Base-by-base conservation (phyloP, 768 basidiomycete species). In the Clavaria fumosa region DNA sequence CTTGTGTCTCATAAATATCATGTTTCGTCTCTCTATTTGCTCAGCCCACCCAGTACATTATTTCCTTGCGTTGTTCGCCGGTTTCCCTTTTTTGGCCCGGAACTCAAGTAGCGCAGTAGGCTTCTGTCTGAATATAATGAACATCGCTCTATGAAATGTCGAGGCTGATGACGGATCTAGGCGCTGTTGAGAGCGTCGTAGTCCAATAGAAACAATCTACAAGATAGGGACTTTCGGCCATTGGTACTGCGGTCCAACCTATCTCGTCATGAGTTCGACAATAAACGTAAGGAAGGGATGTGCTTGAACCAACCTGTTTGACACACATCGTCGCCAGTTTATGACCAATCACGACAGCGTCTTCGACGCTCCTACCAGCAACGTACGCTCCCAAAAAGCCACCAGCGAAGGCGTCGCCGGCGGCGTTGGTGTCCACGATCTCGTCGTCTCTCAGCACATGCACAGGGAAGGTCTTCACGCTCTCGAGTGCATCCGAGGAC, bases 401-500 rank as follows among this genome's bases (percentile, higher is more conserved):
- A 41, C 93, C 95, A 18, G 90, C 89, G 50, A 99, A 97, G 30
- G 86, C 88, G 55, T 99, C 93, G 30, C 95, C 95, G 15, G 95
- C 95, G 36, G 86, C 95, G 58, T 99, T 99, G 34, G 95, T 97
- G 56, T 99, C 95, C 41, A 95, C 79, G 47, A 95, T 90, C 56
- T 77, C 49, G 27, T 63, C 67, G 38, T 68, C 65, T 32, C 52
- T 47, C 41, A 93, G 61, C 26, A 66, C 60, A 37, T 61, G 53
- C 35, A 93, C 85, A 3, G 61, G 40, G 56, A 63, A 79, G 11
- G 62, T 49, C 59, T 75, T 73, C 23, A 70, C 63, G 34, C 58
- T 60, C 14, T 74, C 69, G 2, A 69, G 62, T 9, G 69, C 63
- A 30, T 59, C 62, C 5, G 75, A 67, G 9, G 69, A 64, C 20